phyloP scores from a whole-genome alignment of 148 eudicot species.

The Rhododendron williamsianum region DNA sequence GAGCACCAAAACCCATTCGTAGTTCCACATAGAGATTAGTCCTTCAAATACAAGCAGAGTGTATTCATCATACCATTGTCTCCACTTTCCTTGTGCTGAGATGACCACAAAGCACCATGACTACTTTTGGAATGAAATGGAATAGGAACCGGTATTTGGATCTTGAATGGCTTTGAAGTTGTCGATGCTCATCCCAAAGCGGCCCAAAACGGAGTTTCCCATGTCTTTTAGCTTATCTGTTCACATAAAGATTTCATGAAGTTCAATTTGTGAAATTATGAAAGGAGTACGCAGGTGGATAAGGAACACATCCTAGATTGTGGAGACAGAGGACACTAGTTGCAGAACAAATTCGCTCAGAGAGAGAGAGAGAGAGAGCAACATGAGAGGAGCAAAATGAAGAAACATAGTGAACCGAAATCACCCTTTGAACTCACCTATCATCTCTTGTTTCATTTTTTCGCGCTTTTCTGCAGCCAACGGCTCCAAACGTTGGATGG shows the following conservation, averaged over 20 bases:
- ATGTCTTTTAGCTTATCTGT: slow-evolving; percentile 86
- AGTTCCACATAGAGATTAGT: neutral
- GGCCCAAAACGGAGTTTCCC: slow-evolving; percentile 84
- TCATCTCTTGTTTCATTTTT: slow-evolving; percentile 96
- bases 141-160: slow-evolving; percentile 92
- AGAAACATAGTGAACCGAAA: neutral
- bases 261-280: neutral
- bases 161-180: slow-evolving; percentile 92
- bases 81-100: neutral
- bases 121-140: slow-evolving; percentile 65
- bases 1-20: neutral
- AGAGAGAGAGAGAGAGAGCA: neutral
- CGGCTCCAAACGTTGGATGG: slow-evolving; percentile 75
- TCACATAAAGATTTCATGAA: neutral
- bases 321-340: neutral
- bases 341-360: neutral
- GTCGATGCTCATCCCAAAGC: slow-evolving; percentile 94
- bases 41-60: neutral
- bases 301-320: neutral
- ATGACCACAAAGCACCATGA: neutral
- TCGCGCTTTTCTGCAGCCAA: slow-evolving; percentile 84
- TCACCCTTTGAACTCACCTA: slow-evolving; percentile 38
- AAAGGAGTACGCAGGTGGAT: neutral
- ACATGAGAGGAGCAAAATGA: neutral
- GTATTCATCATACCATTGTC: neutral